Base-by-base conservation (phyloP, 140 eudicot species). In the Stevia rebaudiana region DNA sequence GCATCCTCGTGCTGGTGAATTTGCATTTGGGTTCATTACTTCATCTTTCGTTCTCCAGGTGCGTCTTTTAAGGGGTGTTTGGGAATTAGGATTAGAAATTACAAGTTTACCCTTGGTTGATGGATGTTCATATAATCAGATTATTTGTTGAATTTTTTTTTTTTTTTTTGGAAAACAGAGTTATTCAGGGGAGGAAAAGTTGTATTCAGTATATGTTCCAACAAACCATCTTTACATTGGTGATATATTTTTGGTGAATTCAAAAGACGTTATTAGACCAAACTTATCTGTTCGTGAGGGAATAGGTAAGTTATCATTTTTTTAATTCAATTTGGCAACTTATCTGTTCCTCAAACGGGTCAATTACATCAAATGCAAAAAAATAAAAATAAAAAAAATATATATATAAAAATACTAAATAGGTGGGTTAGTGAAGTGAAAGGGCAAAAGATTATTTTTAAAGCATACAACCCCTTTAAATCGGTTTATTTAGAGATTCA, bases 1-100 rank as follows among this genome's bases (percentile, higher is more conserved):
- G 74, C 96, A 88, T 84, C 95, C 95, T 13, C 95, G 94, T 33
- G 78, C 86, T 57, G 94, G 95, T 49, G 95, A 87, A 87, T 87
- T 79, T 80, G 95, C 95, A 36, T 81, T 87, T 70, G 95, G 95
- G 72, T 87, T 87, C 79, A 87, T 88, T 33, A 88, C 96, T 23
- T 88, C 94, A 25, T 77, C 89, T 41, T 84, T 88, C 21, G 51
- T 68, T 69, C 89, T 88, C 22, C 96, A 80, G 89, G 94, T 88
- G 59, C 61, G 18, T 72, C 42, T 52, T 39, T 54, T 12, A 25
- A 40, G 11, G 55, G 40, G 40, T 13, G 19, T 54, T 54, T 54
- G 36, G 21, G 59, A 52, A 24, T 52, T 36, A 52, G 17, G 59
- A 23, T 52, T 10, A 33, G 7, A 33, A 33, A 33, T 33, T 33